Evolutionary conservation across 305 asterid genomes (phyloP), one percentile per base, ranked within the genome.

Genomic region (Solanum aculeatissimum): DNA sequence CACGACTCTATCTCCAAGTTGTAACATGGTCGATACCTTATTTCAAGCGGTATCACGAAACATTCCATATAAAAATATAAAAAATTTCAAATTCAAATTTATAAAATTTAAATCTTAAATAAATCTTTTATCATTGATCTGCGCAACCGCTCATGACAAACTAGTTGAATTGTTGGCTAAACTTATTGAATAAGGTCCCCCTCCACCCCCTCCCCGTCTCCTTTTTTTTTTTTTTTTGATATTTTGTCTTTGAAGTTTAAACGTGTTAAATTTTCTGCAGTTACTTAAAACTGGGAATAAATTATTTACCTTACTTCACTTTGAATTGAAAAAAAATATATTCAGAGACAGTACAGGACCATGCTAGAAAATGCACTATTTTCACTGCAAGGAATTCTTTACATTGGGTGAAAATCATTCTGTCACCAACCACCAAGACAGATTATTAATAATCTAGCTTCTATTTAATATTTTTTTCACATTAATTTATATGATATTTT

Each of bases 121-220:
- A 5, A 0, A 0, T 11, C 9, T 53, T 10, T 12, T 0, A 58
- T 0, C 4, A 0, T 25, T 1, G 27, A 62, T 29, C 38, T 62
- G 40, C 40, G 40, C 18, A 38, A 19, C 77, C 2, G 47, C 0
- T 9, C 77, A 69, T 69, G 51, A 38, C 29, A 69, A 10, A 69
- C 27, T 35, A 35, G 16, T 66, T 66, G 45, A 66, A 32, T 66
- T 32, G 40, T 65, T 65, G 6, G 0, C 72, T 15, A 42, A 29
- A 12, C 45, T 60, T 62, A 25, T 62, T 62, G 16, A 62, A 62
- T 62, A 58, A 21, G 10, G 38, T 32, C 38, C 38, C 38, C 0
- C 38, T 0, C 38, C 6, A 4, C 38, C 38, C 0, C n/a, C n/a
- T n/a, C n/a, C n/a, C n/a, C n/a, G n/a, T n/a, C n/a, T n/a, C n/a